Evolutionary conservation across 2,329 filamentous ascomycete genomes (phyloP).

Genomic region (Talaromyces albobiverticillius): DNA sequence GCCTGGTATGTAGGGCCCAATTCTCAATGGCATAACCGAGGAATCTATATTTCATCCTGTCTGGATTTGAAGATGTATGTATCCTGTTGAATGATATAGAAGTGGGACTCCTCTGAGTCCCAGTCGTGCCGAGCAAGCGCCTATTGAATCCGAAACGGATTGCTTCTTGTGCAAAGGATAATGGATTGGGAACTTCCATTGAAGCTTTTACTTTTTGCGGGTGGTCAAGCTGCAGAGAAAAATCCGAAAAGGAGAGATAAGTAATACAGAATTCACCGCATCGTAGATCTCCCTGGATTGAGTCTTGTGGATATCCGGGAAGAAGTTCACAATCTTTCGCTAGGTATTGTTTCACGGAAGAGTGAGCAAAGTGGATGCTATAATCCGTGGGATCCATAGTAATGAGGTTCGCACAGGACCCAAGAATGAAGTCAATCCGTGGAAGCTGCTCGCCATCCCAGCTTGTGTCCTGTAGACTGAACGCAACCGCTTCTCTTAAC

Average conservation of each 20-base stretch:
- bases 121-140: background rate
- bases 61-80: constrained; percentile 7
- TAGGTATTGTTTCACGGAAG: constrained; percentile 21
- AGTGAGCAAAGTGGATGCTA: constrained; percentile 22
- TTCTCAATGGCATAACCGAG: constrained; percentile 18
- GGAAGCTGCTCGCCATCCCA: constrained; percentile 20
- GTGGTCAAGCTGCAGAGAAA: constrained; percentile 16
- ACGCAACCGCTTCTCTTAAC: constrained; percentile 21
- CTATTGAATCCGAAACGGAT: background rate
- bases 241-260: constrained; percentile 22
- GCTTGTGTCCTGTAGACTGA: constrained; percentile 15
- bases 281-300: constrained; percentile 13
- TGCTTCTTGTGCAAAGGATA: background rate
- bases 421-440: constrained; percentile 17
- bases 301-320: constrained; percentile 9
- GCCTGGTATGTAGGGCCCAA: constrained; percentile 20
- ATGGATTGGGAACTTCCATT: constrained; percentile 2
- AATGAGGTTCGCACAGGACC: constrained; percentile 23
- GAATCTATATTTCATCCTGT: constrained; percentile 17
- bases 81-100: constrained; percentile 7
- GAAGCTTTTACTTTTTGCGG: background rate
- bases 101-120: background rate
- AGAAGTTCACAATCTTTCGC: constrained; percentile 9
- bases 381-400: constrained; percentile 18
- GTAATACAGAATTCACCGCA: constrained; percentile 22